Conservation (phyloP, 495 filamentous ascomycete species). For the Aspergillus cristatus region DNA sequence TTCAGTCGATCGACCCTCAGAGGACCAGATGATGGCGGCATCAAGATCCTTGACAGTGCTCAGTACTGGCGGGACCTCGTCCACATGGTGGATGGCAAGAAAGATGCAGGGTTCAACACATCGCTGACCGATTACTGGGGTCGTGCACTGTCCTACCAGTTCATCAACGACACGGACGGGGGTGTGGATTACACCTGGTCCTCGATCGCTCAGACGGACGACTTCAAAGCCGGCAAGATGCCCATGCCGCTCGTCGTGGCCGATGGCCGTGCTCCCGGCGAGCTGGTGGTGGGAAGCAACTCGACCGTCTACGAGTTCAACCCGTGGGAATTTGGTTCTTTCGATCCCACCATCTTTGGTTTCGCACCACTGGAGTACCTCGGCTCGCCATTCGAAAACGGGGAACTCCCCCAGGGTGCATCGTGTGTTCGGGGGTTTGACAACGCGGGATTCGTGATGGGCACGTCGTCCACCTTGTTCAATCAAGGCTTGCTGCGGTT, state of each 20-base stretch:
- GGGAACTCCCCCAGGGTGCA: slow-evolving; percentile 44
- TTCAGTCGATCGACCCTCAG: slow-evolving; percentile 66
- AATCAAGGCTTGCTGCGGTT: slow-evolving; percentile 60
- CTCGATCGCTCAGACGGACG: slow-evolving; percentile 59
- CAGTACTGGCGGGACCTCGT: slow-evolving; percentile 60
- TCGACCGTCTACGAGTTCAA: slow-evolving; percentile 79
- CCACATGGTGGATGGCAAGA: slow-evolving; percentile 53
- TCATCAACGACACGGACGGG: slow-evolving; percentile 66
- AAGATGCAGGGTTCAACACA: slow-evolving; percentile 59
- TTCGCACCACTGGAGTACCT: slow-evolving; percentile 67
- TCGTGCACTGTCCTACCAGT: slow-evolving; percentile 69
- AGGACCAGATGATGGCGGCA: slow-evolving; percentile 40
- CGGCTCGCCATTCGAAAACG: slow-evolving; percentile 67
- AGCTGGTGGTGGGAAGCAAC: slow-evolving; percentile 56
- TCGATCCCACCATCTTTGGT: slow-evolving; percentile 70
- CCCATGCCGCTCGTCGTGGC: slow-evolving; percentile 77
- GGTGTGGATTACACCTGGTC: slow-evolving; percentile 76
- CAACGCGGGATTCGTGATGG: slow-evolving; percentile 78
- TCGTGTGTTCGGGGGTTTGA: slow-evolving; percentile 75
- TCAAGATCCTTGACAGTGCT: slow-evolving; percentile 38
- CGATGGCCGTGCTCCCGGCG: slow-evolving; percentile 59
- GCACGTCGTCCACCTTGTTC: slow-evolving; percentile 78
- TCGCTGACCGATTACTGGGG: slow-evolving; percentile 79
- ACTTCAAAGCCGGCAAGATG: slow-evolving; percentile 55
- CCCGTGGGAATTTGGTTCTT: slow-evolving; percentile 76